A percentile compares a stretch with the other conserved stretches of the same genome.
Conservation (phyloP, 768 basidiomycete genomes). For the Termitomyces sp. region DNA sequence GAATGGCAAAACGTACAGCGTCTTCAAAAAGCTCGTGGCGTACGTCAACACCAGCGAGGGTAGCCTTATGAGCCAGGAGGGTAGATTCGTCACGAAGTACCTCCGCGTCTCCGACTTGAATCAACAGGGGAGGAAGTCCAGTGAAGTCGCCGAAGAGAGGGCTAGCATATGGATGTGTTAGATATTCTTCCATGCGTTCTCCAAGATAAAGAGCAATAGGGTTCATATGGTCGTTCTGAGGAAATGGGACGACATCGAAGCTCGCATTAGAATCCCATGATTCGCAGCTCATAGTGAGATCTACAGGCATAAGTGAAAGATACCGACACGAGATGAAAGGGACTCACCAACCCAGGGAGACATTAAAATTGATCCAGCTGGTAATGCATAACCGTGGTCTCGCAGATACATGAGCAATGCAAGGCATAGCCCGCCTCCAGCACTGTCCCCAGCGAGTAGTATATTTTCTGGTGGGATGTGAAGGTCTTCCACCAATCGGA, state of each 20-base stretch:
- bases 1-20: conserved; percentile 50
- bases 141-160: conserved; percentile 89
- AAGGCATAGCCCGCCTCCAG: conserved; percentile 85
- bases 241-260: conserved; percentile 81
- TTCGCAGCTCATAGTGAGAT: conserved; percentile 94
- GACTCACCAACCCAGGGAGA: conserved; percentile 93
- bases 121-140: conserved; percentile 84
- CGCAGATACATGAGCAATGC: conserved; percentile 91
- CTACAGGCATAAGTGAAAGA: conserved; percentile 31
- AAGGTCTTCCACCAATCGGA: conserved; percentile 84
- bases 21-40: conserved; percentile 90
- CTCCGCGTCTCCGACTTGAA: conserved; percentile 92
- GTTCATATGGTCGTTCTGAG: conserved; percentile 82
- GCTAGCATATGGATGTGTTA: conserved; percentile 96
- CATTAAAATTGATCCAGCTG: conserved; percentile 84
- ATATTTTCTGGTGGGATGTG: conserved; percentile 91
- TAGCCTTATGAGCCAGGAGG: conserved; percentile 90
- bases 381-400: conserved; percentile 84
- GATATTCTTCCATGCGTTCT: conserved; percentile 68
- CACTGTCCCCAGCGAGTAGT: conserved; percentile 86
- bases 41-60: conserved; percentile 79
- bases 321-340: background rate
- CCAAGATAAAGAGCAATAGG: conserved; percentile 95
- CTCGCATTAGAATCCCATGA: conserved; percentile 95
- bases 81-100: conserved; percentile 93